Base-by-base conservation (phyloP, 2,329 filamentous ascomycete genomes). In the Stagonosporopsis tanaceti region DNA sequence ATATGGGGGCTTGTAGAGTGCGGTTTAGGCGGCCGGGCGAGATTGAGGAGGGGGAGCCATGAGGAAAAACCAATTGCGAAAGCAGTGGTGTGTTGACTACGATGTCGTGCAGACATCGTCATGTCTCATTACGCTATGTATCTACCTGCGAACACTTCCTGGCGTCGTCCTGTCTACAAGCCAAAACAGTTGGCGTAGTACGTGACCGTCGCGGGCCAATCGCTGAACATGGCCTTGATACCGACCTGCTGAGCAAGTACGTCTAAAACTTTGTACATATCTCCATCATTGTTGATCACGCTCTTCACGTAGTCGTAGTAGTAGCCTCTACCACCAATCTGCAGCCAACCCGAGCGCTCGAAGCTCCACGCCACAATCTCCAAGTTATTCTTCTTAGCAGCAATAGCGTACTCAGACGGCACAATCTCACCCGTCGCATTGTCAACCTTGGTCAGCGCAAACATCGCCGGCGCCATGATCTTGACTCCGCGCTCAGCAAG, bases 151-250 rank as follows among this genome's bases (percentile, higher is more conserved):
- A 34, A 14, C 15, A 28, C 17, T 4, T 25, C 30, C 22, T 2
- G n/a, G 2, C 27, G 24, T 12, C 15, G 7, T 32, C 2, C 37
- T 6, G 15, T 47, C 38, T 69, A 71, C 47, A 78, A 58, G 1
- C 78, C 83, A 62, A 90, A 86, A 76, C 89, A 91, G 67, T 89
- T 91, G 62, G 88, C 89, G 74, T 89, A 91, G 63, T 88, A 91
- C 0, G 87, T 89, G 7, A 86, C 83, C 0, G 88, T 89, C 11
- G 86, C 85, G 15, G 84, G 84, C 89, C 89, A 91, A 71, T 91
- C 89, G 4, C 84, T 83, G 66, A 91, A 91, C 60, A 91, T 81
- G 4, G 81, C 87, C 28, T 78, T 74, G 14, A 89, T 84, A 0
- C 84, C 83, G 9, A 91, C 84, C 65, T 90, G 76, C 62, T 82